Conservation (phyloP, 148 eudicot species). For the Camellia lanceoleosa region DNA sequence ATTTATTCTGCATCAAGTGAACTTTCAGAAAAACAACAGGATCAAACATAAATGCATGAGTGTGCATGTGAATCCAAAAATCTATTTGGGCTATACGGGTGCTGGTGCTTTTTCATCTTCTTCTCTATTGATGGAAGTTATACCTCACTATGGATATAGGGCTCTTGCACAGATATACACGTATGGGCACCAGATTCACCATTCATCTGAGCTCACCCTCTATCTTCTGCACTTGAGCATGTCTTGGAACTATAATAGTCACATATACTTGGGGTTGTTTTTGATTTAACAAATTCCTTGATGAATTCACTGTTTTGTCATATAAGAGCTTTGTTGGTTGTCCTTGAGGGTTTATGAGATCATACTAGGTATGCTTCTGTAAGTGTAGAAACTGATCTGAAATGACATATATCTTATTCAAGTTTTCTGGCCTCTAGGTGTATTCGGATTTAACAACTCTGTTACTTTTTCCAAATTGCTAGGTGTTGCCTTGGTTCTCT, state of each 20-base stretch:
- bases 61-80: neutral
- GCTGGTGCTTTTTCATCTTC: neutral
- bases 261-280: neutral
- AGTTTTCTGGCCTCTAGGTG: neutral
- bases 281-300: neutral
- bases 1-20: no score
- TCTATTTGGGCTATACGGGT: neutral
- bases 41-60: neutral
- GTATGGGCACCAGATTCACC: neutral
- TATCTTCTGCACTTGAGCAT: neutral
- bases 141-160: neutral
- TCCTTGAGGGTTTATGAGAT: neutral
- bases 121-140: neutral
- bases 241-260: neutral
- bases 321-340: neutral
- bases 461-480: neutral
- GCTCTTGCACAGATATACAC: neutral
- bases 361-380: neutral
- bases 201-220: neutral
- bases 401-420: neutral
- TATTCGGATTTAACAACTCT: neutral
- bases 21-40: neutral
- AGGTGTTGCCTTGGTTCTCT: slow-evolving; percentile 87
- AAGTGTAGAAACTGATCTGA: neutral
- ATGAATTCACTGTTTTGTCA: neutral